A percentile compares a stretch with the other conserved stretches of the same genome.
phyloP scores from a whole-genome alignment of 805 yeast genomes.

The Lipomyces chichibuensis region DNA sequence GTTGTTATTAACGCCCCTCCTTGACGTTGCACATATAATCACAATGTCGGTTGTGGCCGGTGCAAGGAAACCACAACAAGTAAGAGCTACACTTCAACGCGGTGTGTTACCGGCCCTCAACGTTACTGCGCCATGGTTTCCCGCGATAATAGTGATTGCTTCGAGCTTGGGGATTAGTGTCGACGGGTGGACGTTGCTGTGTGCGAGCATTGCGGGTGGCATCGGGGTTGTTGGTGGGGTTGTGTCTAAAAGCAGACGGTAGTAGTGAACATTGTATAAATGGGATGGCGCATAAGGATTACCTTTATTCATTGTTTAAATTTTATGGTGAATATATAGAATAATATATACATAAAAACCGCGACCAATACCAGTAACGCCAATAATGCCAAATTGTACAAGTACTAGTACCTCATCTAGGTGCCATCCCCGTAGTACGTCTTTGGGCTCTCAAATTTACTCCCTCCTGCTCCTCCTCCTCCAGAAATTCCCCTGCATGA shows the following conservation, averaged over 20 bases:
- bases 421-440: background rate
- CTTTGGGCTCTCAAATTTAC: background rate
- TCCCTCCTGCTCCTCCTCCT: background rate
- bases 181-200: constrained; percentile 10
- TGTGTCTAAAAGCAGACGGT: constrained; percentile 3
- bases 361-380: background rate
- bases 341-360: background rate
- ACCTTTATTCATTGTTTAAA: background rate
- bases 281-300: background rate
- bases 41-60: constrained; percentile 19
- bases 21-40: constrained; percentile 10
- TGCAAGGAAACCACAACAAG: constrained; percentile 11
- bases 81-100: constrained; percentile 15
- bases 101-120: constrained; percentile 12
- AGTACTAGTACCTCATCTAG: background rate
- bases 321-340: background rate
- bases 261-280: background rate
- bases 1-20: constrained; percentile 7
- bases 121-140: constrained; percentile 18
- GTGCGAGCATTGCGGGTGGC: constrained; percentile 12
- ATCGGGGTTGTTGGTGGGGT: constrained; percentile 13
- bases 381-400: background rate
- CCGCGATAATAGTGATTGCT: constrained; percentile 7
- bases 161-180: constrained; percentile 3
- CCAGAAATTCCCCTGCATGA: background rate